A percentile compares a stretch with the other conserved stretches of the same genome.
These are phyloP conservation scores for Solioccasus polychromus DNA, from an alignment of 768 basidiomycete genomes.

Conservation along the genomic window DNA sequence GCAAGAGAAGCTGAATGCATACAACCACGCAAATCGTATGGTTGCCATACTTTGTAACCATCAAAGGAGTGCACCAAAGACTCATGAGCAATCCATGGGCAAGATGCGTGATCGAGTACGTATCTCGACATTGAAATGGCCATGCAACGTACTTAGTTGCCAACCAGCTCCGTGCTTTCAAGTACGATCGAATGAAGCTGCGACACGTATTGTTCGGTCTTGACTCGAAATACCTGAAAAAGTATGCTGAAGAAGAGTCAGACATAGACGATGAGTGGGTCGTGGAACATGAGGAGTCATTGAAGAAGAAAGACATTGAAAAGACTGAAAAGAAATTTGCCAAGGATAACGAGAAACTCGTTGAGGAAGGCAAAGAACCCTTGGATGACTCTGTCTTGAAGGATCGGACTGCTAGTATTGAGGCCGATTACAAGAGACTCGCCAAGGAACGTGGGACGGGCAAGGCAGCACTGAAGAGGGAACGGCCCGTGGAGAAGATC, in stretches of 20 bases:
- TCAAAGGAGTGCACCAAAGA: conserved; percentile 92
- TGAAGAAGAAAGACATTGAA: conserved; percentile 81
- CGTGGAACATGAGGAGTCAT: conserved; percentile 69
- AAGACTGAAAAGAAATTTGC: conserved; percentile 90
- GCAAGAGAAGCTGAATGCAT: conserved; percentile 96
- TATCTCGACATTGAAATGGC: conserved; percentile 6
- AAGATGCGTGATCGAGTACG: conserved; percentile 89
- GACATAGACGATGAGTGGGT: conserved; percentile 95
- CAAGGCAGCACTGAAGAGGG: conserved; percentile 64
- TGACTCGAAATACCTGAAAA: conserved; percentile 80
- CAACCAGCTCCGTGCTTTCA: conserved; percentile 77
- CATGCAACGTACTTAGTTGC: conserved; percentile 4
- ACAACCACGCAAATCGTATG: conserved; percentile 95
- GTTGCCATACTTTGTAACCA: conserved; percentile 99
- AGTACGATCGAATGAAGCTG: conserved; percentile 97
- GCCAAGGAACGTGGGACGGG: conserved; percentile 79
- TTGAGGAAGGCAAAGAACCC: conserved; percentile 62
- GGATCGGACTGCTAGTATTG: conserved; percentile 65
- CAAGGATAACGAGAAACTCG: conserved; percentile 89
- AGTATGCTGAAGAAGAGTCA: conserved; percentile 80
- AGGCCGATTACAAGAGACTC: conserved; percentile 73
- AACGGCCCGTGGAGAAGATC: conserved; percentile 72
- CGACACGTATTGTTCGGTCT: conserved; percentile 81
- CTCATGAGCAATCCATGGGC: conserved; percentile 90
- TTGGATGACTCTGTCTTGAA: conserved; percentile 62